Evolutionary conservation across 805 yeast genomes (phyloP).

Genomic region (Yamadazyma laniorum): DNA sequence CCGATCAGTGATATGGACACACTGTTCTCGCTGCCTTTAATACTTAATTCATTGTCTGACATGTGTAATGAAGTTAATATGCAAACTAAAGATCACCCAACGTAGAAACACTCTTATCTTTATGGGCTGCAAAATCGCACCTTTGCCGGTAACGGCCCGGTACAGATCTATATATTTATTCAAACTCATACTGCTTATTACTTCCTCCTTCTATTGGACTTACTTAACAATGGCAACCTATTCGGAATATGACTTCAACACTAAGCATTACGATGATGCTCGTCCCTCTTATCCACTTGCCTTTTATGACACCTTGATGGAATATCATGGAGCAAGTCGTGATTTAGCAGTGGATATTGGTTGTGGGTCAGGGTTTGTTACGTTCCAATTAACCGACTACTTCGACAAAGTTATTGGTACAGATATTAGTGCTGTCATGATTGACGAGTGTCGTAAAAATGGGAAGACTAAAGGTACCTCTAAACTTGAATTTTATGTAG

Average conservation of each 20-base stretch:
- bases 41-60: constrained; percentile 4
- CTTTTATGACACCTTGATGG: constrained; percentile 29
- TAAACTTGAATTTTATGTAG: constrained; percentile 28
- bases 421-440: constrained; percentile 49
- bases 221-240: constrained; percentile 29
- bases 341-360: constrained; percentile 41
- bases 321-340: constrained; percentile 12
- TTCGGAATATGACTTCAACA: constrained; percentile 29
- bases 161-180: background rate
- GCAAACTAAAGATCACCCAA: background rate
- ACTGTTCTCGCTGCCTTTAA: background rate
- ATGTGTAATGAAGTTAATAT: constrained; percentile 8
- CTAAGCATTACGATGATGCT: constrained; percentile 33
- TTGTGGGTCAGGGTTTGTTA: constrained; percentile 52
- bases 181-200: too few species aligned
- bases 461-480: constrained; percentile 9
- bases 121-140: background rate
- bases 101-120: too few species aligned
- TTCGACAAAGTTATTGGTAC: constrained; percentile 41
- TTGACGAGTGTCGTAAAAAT: constrained; percentile 24
- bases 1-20: too few species aligned
- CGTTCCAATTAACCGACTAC: constrained; percentile 32
- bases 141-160: constrained; percentile 4
- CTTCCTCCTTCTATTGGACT: background rate
- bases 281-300: constrained; percentile 41